A percentile compares a stretch with the other conserved stretches of the same genome.
These are phyloP conservation scores for Penicillium occitanis DNA, from an alignment of 2,329 filamentous ascomycete genomes.

Conservation along the genomic window DNA sequence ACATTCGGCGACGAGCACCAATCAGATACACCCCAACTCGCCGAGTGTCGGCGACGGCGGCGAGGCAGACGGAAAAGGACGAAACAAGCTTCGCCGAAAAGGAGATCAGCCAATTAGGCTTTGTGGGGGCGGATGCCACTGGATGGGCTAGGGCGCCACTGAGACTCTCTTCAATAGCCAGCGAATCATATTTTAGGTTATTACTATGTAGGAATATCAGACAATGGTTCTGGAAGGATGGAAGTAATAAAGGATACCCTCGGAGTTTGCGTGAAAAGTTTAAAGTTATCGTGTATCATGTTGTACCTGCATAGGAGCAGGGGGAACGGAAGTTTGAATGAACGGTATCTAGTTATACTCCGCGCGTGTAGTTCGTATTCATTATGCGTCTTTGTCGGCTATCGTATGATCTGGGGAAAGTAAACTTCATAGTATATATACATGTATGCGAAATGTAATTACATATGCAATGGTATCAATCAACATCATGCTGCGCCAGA, in stretches of 20 bases:
- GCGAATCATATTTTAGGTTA: too few species aligned
- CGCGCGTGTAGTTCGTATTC: background rate
- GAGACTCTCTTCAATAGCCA: too few species aligned
- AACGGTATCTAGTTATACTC: background rate
- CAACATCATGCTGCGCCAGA: slow-evolving; percentile 26
- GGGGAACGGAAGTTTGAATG: background rate
- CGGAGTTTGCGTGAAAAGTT: background rate
- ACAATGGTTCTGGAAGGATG: background rate
- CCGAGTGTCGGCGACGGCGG: background rate
- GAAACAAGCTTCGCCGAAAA: background rate
- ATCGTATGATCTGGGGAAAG: background rate
- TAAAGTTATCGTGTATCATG: background rate
- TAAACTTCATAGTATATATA: background rate
- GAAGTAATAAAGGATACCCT: background rate
- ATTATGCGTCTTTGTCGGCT: background rate
- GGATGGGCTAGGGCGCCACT: background rate
- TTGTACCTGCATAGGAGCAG: background rate
- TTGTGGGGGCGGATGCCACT: slow-evolving; percentile 6
- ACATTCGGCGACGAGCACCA: background rate
- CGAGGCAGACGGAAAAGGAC: background rate
- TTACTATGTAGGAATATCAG: too few species aligned
- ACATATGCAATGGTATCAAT: slow-evolving; percentile 15
- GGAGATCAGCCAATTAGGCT: slow-evolving; percentile 5
- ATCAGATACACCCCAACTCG: background rate
- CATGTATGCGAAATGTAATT: background rate